A percentile compares a stretch with the other conserved stretches of the same genome.
Conservation (phyloP, 2,329 filamentous ascomycete genomes). For the Exophiala viscosa region DNA sequence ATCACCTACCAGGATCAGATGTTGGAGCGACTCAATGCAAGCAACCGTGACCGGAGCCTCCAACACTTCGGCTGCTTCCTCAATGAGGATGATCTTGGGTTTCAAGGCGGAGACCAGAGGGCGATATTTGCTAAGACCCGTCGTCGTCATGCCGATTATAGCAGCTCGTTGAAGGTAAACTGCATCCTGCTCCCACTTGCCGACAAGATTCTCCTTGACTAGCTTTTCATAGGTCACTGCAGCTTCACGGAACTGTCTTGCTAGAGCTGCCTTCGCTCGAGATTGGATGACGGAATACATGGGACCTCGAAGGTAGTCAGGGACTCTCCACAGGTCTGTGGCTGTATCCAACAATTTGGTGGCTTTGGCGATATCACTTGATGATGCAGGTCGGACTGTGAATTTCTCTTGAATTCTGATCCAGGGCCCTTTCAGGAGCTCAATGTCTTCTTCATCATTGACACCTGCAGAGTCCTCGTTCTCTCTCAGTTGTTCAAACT, state of each 20-base stretch:
- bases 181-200: conserved; percentile 58
- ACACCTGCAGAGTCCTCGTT: conserved; percentile 55
- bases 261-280: conserved; percentile 49
- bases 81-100: conserved; percentile 68
- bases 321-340: conserved; percentile 61
- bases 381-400: conserved; percentile 26
- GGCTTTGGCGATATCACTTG: conserved; percentile 36
- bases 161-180: conserved; percentile 59
- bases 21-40: conserved; percentile 60
- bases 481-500: conserved; percentile 59
- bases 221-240: conserved; percentile 50
- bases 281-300: conserved; percentile 65
- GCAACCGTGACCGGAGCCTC: conserved; percentile 56
- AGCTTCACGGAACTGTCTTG: conserved; percentile 47
- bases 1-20: conserved; percentile 70
- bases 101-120: conserved; percentile 62
- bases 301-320: conserved; percentile 52
- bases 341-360: conserved; percentile 34
- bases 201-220: conserved; percentile 53
- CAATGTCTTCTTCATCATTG: conserved; percentile 52
- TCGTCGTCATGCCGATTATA: conserved; percentile 69
- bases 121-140: conserved; percentile 76
- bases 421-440: conserved; percentile 49
- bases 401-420: conserved; percentile 44
- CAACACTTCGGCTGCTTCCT: conserved; percentile 74